A percentile compares a stretch with the other conserved stretches of the same genome.
phyloP scores from a whole-genome alignment of 192 early-diverging fungal species.

The Backusella westeae region DNA sequence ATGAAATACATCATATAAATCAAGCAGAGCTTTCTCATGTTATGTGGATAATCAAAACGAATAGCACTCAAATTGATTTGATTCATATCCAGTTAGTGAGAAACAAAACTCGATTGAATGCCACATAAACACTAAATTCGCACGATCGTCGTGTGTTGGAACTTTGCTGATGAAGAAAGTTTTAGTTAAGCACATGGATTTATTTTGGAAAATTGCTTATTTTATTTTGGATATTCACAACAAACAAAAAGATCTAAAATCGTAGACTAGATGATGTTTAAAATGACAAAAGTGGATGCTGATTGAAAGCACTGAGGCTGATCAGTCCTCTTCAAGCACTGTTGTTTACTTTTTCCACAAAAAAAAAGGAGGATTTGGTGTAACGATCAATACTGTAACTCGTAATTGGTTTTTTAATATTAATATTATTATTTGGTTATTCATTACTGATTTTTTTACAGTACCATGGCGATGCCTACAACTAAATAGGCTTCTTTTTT shows the following conservation, averaged over 20 bases:
- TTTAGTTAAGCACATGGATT: not conserved
- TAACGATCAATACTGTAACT: not conserved
- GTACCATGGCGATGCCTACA: not conserved
- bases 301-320: not conserved
- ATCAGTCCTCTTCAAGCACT: not conserved
- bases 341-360: not conserved
- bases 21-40: not conserved
- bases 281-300: not conserved
- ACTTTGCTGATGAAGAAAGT: not conserved
- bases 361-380: not conserved
- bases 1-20: not conserved
- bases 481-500: not conserved
- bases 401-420: not conserved
- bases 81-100: not conserved
- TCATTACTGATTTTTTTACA: not conserved
- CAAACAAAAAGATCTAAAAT: not conserved
- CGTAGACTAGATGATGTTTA: not conserved
- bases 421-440: not conserved
- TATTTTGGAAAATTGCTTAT: slow-evolving; percentile 1
- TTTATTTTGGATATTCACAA: not conserved
- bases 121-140: not conserved
- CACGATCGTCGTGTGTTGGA: not conserved
- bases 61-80: not conserved
- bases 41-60: not conserved
- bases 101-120: not conserved